Base-by-base conservation (phyloP, 768 basidiomycete species). In the Cystofilobasidium macerans region DNA sequence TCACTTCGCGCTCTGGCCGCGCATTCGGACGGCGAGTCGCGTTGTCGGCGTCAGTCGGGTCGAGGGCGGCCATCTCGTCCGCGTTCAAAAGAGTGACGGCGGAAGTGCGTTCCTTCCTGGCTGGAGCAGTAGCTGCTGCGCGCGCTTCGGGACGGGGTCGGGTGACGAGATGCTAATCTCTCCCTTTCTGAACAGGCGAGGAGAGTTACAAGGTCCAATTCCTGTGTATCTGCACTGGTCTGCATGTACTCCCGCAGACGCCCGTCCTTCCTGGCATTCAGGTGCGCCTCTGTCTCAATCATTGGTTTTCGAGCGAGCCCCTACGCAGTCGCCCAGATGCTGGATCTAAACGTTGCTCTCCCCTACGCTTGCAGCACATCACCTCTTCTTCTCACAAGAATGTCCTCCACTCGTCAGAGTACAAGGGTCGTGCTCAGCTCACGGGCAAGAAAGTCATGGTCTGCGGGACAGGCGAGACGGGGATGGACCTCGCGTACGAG, bases 391-490 rank as follows among this genome's bases (percentile, higher is more conserved):
- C 61, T 43, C 36, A 35, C 56, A 57, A 47, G 28, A 57, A 69
- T 26, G 76, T 77, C 1, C 78, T 81, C 61, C 84, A 85, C 71
- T 84, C 83, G 2, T 73, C 74, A 6, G 71, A 78, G 40, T 84
- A 84, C 76, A 84, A 84, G 70, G 70, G 72, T 7, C 78, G 80
- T 18, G 69, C 73, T 0, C 80, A 83, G 69, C 74, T 84, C 13
- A 53, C 67, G 18, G 79, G 78, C 30, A 78, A 79, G 69, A 76
- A 77, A 28, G 79, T 85, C 26, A 76, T 84, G 75, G 78, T 85
- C 28, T 76, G 84, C 22, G 84, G 84, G 0, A 81, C 80, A 13
- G 84, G 84, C 2, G 84, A 85, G 72, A 85, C 84, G 7, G 83
- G 82, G 2, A 82, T 83, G 81, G 84, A 85, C 69, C 72, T 85